Evolutionary conservation across 2,329 filamentous ascomycete genomes (phyloP).

Genomic region (Phialophora verrucosa): DNA sequence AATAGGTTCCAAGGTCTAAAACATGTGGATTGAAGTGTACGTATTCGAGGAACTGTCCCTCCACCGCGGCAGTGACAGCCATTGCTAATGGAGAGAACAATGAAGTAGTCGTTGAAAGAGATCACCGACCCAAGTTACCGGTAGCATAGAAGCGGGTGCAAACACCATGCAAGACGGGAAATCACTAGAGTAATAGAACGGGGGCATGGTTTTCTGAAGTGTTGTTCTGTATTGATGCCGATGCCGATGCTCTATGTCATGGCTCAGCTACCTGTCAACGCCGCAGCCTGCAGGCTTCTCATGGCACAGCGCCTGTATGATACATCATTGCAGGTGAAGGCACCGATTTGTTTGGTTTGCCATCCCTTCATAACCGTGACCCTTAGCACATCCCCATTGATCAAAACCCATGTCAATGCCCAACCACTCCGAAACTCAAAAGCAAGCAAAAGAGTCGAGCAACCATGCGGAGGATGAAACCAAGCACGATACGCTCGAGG

Average conservation of each 20-base stretch:
- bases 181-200: neutral
- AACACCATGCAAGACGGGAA: neutral
- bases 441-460: constrained; percentile 28
- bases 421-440: constrained; percentile 38
- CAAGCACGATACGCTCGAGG: constrained; percentile 25
- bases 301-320: constrained; percentile 35
- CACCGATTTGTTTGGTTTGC: constrained; percentile 31
- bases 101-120: neutral
- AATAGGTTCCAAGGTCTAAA: neutral
- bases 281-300: constrained; percentile 31
- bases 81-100: neutral
- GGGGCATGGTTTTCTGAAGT: neutral
- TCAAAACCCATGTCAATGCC: constrained; percentile 36
- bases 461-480: constrained; percentile 26
- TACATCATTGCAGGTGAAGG: constrained; percentile 33
- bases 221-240: constrained; percentile 26
- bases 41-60: neutral
- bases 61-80: neutral
- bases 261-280: constrained; percentile 33
- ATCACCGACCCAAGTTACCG: neutral
- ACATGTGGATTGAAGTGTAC: neutral
- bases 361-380: constrained; percentile 38
- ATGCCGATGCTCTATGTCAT: constrained; percentile 29
- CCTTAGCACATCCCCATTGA: constrained; percentile 32
- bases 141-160: neutral